A percentile compares a stretch with the other conserved stretches of the same genome.
Evolutionary conservation across 371 early-diverging fungal species (phyloP).

Genomic region (Sanchytrium tribonematis): DNA sequence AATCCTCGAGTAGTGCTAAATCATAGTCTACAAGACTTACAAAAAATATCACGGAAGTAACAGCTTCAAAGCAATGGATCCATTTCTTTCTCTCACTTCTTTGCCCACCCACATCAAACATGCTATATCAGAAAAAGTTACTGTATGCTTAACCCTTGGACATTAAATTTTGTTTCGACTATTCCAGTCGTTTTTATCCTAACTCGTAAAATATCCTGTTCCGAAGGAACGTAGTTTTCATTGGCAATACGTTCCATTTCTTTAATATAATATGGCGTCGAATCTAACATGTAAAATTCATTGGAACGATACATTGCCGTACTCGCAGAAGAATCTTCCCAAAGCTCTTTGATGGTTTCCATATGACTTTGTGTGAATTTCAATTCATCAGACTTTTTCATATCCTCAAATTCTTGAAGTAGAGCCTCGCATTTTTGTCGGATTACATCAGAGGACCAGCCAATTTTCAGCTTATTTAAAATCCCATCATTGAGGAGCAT

Average conservation of each 20-base stretch:
- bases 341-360: conserved; percentile 30
- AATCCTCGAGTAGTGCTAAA: conserved; percentile 42
- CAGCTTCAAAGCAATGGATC: conserved; percentile 60
- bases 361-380: conserved; percentile 24
- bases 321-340: conserved; percentile 30
- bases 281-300: conserved; percentile 48
- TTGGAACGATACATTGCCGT: conserved; percentile 25
- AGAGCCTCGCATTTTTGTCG: conserved; percentile 8
- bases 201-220: conserved; percentile 42
- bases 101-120: conserved; percentile 8
- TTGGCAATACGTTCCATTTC: conserved; percentile 24
- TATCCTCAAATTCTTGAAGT: conserved; percentile 15
- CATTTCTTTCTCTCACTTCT: conserved; percentile 8
- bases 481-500: conserved; percentile 30
- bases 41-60: conserved; percentile 39
- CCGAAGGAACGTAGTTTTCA: conserved; percentile 25
- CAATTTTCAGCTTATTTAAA: conserved; percentile 21
- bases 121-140: not conserved
- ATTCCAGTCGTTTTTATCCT: conserved; percentile 59
- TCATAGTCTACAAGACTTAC: conserved; percentile 42
- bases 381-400: conserved; percentile 10
- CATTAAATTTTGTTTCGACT: conserved; percentile 32
- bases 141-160: conserved; percentile 31
- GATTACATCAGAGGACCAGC: conserved; percentile 17
- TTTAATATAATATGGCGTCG: conserved; percentile 9